phyloP scores from a whole-genome alignment of 495 filamentous ascomycete genomes.

The Xylaria flabelliformis region DNA sequence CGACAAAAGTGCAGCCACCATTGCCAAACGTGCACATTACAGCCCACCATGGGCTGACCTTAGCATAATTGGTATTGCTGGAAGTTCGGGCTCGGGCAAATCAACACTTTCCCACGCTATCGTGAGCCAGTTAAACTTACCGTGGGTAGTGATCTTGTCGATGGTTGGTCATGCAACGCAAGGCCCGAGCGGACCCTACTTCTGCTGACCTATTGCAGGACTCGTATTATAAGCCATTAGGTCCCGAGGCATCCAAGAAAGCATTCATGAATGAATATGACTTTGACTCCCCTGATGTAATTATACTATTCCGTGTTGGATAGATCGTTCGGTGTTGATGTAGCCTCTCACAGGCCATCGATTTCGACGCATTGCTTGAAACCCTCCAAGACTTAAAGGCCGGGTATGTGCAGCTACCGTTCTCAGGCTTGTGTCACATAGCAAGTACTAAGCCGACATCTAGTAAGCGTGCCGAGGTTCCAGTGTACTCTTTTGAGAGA shows the following conservation, averaged over 20 bases:
- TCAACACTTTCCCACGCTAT: conserved; percentile 94
- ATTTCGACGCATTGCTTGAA: conserved; percentile 90
- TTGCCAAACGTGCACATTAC: conserved; percentile 69
- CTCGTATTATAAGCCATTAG: conserved; percentile 91
- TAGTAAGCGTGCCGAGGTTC: conserved; percentile 91
- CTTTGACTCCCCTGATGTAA: conserved; percentile 84
- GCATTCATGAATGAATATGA: conserved; percentile 93
- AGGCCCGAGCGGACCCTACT: background rate
- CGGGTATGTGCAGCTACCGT: conserved; percentile 66
- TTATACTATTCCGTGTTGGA: conserved; percentile 11
- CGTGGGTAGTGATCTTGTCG: conserved; percentile 96
- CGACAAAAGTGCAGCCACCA: conserved; percentile 42
- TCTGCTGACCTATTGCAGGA: conserved; percentile 63
- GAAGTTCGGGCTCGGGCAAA: conserved; percentile 95
- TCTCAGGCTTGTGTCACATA: background rate
- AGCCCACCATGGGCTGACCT: conserved; percentile 92
- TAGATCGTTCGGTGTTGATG: conserved; percentile 28
- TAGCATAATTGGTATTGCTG: conserved; percentile 94
- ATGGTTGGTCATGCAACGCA: conserved; percentile 66
- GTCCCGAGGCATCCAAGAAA: conserved; percentile 70
- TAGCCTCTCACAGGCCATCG: conserved; percentile 66
- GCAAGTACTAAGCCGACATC: conserved; percentile 19
- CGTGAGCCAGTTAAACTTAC: conserved; percentile 84
- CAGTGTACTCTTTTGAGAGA: conserved; percentile 92
- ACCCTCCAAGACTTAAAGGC: conserved; percentile 82